Evolutionary conservation across 495 filamentous ascomycete genomes (phyloP).

Genomic region (Pseudomonodictys pantanalensis): DNA sequence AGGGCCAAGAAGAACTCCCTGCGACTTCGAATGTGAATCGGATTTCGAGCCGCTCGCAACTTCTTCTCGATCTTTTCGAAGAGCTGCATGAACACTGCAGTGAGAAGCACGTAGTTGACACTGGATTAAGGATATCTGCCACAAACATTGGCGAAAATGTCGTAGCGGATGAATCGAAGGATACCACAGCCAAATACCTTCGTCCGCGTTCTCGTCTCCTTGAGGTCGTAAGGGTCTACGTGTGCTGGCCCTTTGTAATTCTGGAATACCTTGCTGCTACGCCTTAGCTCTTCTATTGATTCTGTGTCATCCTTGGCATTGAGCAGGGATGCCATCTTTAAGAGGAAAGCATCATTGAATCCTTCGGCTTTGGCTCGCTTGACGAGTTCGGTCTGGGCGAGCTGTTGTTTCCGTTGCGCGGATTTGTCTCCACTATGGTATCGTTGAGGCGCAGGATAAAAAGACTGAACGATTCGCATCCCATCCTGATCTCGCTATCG

Average conservation of each 20-base stretch:
- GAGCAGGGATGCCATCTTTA: conserved; percentile 10
- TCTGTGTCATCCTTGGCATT: neutral
- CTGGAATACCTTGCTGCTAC: neutral
- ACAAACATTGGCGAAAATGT: conserved; percentile 38
- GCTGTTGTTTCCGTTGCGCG: conserved; percentile 29
- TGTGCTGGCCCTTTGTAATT: neutral
- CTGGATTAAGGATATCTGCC: conserved; percentile 35
- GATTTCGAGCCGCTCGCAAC: conserved; percentile 20
- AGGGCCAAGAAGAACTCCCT: too few relatives aligned
- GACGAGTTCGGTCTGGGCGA: conserved; percentile 41
- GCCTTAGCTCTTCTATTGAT: neutral
- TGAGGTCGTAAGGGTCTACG: neutral
- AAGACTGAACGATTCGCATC: conserved; percentile 28
- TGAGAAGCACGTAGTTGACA: conserved; percentile 37
- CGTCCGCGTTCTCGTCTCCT: neutral
- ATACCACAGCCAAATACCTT: conserved; percentile 13
- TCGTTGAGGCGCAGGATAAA: conserved; percentile 29
- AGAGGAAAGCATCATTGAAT: conserved; percentile 26
- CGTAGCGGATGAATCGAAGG: conserved; percentile 31
- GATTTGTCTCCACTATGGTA: conserved; percentile 35
- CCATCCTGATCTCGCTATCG: conserved; percentile 36
- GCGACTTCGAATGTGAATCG: conserved; percentile 31
- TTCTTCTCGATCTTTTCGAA: conserved; percentile 29
- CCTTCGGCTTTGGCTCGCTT: conserved; percentile 31
- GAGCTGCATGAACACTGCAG: conserved; percentile 27